Evolutionary conservation across 176 grass and related monocot genomes (phyloP), one percentile per base, ranked within the genome.

Genomic region (Oryza nivara): DNA sequence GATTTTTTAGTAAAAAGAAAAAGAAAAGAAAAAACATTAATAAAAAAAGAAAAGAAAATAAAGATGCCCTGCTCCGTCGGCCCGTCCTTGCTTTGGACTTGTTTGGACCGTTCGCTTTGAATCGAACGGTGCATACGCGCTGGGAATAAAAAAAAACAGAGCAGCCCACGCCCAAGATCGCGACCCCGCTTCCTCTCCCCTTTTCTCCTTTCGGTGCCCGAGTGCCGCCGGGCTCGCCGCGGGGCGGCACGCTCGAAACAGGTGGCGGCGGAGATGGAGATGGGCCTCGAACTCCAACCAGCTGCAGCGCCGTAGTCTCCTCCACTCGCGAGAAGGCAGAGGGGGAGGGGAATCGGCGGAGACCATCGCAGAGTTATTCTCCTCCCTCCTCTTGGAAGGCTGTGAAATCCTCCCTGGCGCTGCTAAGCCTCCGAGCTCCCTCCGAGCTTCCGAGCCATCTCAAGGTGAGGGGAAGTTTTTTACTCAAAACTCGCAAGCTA

Each of bases 221-320:
- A 41, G 40, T 41, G 40, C 40, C 40, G 0, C 7, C 6, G 38
- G 6, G 40, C 40, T 41, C 51, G 8, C 26, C 9, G 65, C 34
- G 44, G 44, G 38, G 67, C 48, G 67, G 78, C 78, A 38, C 28
- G n/a, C 51, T 63, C 22, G 51, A 73, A 70, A 40, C 9, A 81
- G 48, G 68, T 11, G 34, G 67, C 34, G 0, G 11, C 48, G 38
- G 15, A 22, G 64, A 26, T 43, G 72, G 72, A 81, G 77, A 81
- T 66, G 78, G 66, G 25, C 32, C 66, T 6, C 43, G 30, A 48
- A 35, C 15, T 65, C 82, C 65, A 71, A 75, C 30, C 71, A 16
- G 65, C 83, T 32, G 65, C 83, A 52, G 13, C 88, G 51, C 15
- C 64, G 26, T 75, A 84, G 47, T 17, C 40, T 75, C 68, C 34